These are phyloP conservation scores for Penicillium lividum DNA, from an alignment of 495 filamentous ascomycete genomes.

Conservation along the genomic window DNA sequence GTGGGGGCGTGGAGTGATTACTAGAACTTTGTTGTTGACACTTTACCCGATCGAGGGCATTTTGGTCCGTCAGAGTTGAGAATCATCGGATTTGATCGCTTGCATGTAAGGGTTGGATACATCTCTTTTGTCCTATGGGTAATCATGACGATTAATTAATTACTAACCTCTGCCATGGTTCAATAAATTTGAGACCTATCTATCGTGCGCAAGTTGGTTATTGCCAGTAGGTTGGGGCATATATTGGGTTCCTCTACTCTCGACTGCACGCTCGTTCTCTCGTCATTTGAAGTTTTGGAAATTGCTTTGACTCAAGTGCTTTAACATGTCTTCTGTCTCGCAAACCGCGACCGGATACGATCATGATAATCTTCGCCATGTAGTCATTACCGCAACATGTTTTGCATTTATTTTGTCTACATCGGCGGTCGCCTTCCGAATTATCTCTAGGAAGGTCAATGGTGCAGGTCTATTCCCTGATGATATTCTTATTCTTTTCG, in stretches of 20 bases:
- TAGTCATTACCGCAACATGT: slow-evolving; percentile 28
- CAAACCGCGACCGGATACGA: slow-evolving; percentile 15
- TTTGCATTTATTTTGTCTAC: slow-evolving; percentile 30
- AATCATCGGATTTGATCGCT: slow-evolving; percentile 2
- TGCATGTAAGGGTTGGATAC: slow-evolving; percentile 24
- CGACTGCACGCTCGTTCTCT: too few relatives aligned
- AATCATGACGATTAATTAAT: neutral
- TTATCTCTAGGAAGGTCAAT: slow-evolving; percentile 27
- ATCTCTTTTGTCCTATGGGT: slow-evolving; percentile 11
- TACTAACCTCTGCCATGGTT: neutral
- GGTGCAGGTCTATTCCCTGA: slow-evolving; percentile 23
- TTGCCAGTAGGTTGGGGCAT: neutral
- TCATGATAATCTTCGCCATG: slow-evolving; percentile 28
- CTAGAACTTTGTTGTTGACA: slow-evolving; percentile 2
- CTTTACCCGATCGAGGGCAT: slow-evolving; percentile 6
- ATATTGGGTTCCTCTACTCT: neutral
- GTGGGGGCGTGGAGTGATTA: slow-evolving; percentile 5
- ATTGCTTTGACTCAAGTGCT: neutral
- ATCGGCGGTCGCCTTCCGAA: slow-evolving; percentile 23
- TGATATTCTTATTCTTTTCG: slow-evolving; percentile 24
- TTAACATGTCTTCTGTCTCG: slow-evolving; percentile 15
- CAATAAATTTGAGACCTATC: slow-evolving; percentile 16
- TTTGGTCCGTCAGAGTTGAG: neutral
- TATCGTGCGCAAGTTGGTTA: neutral
- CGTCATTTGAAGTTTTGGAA: too few relatives aligned